A percentile compares a stretch with the other conserved stretches of the same genome.
These are phyloP conservation scores for Rickenella mellea DNA, from an alignment of 768 basidiomycete species.

Conservation along the genomic window DNA sequence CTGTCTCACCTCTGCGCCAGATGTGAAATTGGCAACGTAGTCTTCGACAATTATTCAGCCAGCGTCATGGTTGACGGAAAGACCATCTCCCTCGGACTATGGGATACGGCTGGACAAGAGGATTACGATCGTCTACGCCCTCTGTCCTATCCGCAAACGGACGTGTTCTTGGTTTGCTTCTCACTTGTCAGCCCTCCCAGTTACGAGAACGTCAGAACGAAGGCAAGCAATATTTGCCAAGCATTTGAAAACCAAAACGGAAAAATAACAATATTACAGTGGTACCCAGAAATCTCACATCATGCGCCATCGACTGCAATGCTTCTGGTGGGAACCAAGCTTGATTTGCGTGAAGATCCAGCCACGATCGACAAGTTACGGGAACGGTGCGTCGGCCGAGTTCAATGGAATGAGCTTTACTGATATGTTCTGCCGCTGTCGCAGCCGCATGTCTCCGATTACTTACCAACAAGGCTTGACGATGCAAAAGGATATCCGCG, in stretches of 20 bases:
- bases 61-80: constrained; percentile 99
- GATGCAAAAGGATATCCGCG: constrained; percentile 90
- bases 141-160: constrained; percentile 97
- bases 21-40: constrained; percentile 36
- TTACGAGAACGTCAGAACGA: constrained; percentile 97
- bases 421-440: constrained; percentile 3
- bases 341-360: constrained; percentile 94
- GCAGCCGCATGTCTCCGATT: constrained; percentile 92
- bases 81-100: constrained; percentile 94
- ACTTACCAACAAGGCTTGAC: constrained; percentile 84
- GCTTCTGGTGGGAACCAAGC: constrained; percentile 92
- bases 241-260: background rate
- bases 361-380: constrained; percentile 86
- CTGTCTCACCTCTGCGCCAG: constrained; percentile 7
- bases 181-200: constrained; percentile 95
- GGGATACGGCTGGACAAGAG: constrained; percentile 99
- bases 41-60: constrained; percentile 98
- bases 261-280: constrained; percentile 32
- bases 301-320: constrained; percentile 92
- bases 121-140: constrained; percentile 98
- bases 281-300: constrained; percentile 96
- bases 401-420: constrained; percentile 1
- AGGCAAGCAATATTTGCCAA: constrained; percentile 40
- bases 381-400: constrained; percentile 54
- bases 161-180: constrained; percentile 99